These are phyloP conservation scores for Daedalea quercina DNA, from an alignment of 768 basidiomycete genomes.

Conservation along the genomic window DNA sequence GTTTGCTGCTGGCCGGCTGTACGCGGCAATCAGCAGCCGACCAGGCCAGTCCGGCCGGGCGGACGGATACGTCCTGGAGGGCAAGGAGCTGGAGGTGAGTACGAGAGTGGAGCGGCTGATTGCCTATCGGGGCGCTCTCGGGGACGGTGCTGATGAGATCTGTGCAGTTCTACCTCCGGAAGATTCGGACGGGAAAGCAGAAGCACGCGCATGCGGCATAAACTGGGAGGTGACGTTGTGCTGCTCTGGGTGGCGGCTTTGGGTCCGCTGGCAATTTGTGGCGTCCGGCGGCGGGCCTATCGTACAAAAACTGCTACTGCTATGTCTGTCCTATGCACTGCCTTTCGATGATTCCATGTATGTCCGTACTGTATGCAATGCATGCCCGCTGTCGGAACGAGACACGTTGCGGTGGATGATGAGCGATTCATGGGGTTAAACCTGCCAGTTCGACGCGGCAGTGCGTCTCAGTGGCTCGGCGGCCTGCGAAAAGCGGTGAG, in stretches of 20 bases:
- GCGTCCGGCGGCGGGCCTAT: conserved; percentile 8
- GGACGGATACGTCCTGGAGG: conserved; percentile 97
- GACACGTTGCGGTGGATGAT: too few relatives aligned
- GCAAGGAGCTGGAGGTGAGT: conserved; percentile 93
- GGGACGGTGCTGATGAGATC: conserved; percentile 12
- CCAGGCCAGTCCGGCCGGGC: conserved; percentile 96
- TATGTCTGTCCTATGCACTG: conserved; percentile 13
- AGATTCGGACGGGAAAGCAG: conserved; percentile 89
- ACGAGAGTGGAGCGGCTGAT: too few relatives aligned
- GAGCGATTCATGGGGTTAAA: too few relatives aligned
- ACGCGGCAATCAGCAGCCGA: conserved; percentile 88
- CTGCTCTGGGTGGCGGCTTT: not conserved
- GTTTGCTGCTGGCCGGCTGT: conserved; percentile 92
- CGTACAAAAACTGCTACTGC: conserved; percentile 4
- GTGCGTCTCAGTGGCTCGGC: too few relatives aligned
- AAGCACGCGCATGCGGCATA: conserved; percentile 70
- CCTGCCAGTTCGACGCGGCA: too few relatives aligned
- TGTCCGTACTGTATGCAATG: conserved; percentile 2
- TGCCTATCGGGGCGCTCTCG: not conserved
- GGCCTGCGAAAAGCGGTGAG: not conserved
- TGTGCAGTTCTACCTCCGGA: conserved; percentile 86
- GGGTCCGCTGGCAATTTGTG: conserved; percentile 1
- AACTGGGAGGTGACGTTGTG: conserved; percentile 7
- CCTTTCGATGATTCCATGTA: conserved; percentile 13
- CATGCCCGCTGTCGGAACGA: not conserved